Evolutionary conservation across 2,329 filamentous ascomycete species (phyloP), one percentile per base, ranked within the genome.

Genomic region (Fusarium neocosmosporiellum): DNA sequence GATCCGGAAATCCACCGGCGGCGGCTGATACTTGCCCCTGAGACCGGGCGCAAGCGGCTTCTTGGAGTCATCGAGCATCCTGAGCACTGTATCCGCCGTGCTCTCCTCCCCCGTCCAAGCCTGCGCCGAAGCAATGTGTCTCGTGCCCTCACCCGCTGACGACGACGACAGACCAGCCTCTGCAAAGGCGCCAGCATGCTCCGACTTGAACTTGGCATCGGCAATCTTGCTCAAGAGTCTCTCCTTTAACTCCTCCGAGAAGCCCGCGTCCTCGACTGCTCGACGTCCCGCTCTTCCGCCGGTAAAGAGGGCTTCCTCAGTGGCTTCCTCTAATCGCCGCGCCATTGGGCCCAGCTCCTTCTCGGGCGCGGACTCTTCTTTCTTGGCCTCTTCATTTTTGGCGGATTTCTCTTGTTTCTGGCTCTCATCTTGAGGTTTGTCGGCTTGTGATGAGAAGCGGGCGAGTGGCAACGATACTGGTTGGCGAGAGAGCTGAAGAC

Each of bases 1-100:
- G 20, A 89, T 75, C 7, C 88, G 84, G 82, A 89, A 82, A 69
- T 91, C 88, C 7, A 90, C 85, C 0, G 86, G 83, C 10, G 85
- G 81, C 0, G 86, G 83, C 50, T 84, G 83, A 16, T 83, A 80
- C 27, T 84, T 85, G 2, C 86, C 86, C 37, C 89, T 83, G 4
- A 88, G 75, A 1, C 81, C 84, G 5, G 85, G 85, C 16, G 80
- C 82, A 57, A 97, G 84, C 0, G 92, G 93, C 78, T 95, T 94
- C 67, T 89, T 90, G 29, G 94, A 89, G 79, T 97, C 94, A 65
- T 94, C 89, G 13, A 96, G 82, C 93, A 98, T 98, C 34, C 96
- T 91, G 57, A 97, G 84, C 24, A 94, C 91, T 1, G 92, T 88
- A 80, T 98, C 95, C 75, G 92, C 89, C 2, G 92, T 83, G 7